Conservation (phyloP, 768 basidiomycete species). For the Piloderma croceum region DNA sequence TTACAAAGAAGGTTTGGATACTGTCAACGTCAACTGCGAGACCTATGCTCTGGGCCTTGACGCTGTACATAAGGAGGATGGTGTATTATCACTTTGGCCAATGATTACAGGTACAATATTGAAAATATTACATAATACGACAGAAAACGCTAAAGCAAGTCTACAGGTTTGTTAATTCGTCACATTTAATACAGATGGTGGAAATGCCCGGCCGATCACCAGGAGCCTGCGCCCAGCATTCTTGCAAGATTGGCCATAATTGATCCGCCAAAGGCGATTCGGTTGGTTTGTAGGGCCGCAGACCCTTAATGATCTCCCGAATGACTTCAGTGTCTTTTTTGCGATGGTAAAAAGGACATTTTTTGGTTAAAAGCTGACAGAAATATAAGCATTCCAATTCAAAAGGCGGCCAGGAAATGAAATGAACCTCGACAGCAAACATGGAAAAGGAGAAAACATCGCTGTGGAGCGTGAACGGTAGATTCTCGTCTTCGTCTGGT, state of each 20-base stretch:
- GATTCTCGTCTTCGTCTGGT: neutral
- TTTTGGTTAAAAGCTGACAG: neutral
- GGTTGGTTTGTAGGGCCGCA: neutral
- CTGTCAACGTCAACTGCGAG: no score
- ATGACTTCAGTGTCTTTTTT: neutral
- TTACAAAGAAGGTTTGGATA: no score
- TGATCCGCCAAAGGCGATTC: neutral
- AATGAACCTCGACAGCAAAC: conserved; percentile 10
- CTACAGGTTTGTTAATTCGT: no score
- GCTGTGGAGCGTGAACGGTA: neutral
- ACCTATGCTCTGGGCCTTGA: no score
- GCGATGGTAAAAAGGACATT: neutral
- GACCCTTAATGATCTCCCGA: neutral
- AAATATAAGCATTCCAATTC: neutral
- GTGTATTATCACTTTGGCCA: no score
- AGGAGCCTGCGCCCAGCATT: neutral
- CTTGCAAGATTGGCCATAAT: neutral
- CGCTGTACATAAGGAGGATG: no score
- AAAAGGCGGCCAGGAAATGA: conserved; percentile 1
- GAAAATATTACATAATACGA: no score
- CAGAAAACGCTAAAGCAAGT: no score
- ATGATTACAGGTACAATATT: no score
- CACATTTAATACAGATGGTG: no score
- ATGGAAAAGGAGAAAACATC: conserved; percentile 15
- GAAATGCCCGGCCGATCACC: neutral